These are phyloP conservation scores for Sclerotinia glacialis DNA, from an alignment of 2,329 filamentous ascomycete species.

Conservation along the genomic window DNA sequence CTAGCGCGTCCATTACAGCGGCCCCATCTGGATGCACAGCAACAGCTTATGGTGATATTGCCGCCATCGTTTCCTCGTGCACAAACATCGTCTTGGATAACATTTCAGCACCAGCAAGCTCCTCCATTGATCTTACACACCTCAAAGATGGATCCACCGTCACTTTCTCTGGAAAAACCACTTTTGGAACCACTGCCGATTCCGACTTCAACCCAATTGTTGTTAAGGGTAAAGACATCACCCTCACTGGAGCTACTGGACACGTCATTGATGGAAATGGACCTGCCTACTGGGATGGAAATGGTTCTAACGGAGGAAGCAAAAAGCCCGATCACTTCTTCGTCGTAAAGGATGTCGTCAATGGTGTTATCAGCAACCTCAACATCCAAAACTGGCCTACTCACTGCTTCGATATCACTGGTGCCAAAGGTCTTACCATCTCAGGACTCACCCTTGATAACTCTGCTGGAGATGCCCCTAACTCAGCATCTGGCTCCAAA, in stretches of 20 bases:
- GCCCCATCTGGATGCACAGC: constrained; percentile 48
- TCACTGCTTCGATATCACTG: constrained; percentile 50
- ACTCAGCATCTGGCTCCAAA: constrained; percentile 26
- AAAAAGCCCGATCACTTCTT: constrained; percentile 64
- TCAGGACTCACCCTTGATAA: constrained; percentile 56
- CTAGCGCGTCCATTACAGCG: background rate
- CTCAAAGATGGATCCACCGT: constrained; percentile 46
- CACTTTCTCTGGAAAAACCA: constrained; percentile 62
- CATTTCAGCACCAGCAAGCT: constrained; percentile 42
- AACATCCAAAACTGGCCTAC: constrained; percentile 55
- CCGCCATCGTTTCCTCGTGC: constrained; percentile 43
- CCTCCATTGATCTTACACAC: constrained; percentile 43
- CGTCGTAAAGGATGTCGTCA: constrained; percentile 49
- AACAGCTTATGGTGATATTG: constrained; percentile 45
- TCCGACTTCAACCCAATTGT: constrained; percentile 56
- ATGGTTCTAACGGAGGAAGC: constrained; percentile 57
- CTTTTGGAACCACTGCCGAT: constrained; percentile 65
- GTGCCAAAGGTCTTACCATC: constrained; percentile 45
- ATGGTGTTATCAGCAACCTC: constrained; percentile 49
- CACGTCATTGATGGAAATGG: constrained; percentile 51
- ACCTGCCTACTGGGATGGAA: constrained; percentile 53
- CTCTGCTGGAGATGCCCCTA: constrained; percentile 47
- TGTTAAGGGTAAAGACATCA: constrained; percentile 32
- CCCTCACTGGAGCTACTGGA: constrained; percentile 31
- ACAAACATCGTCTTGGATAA: constrained; percentile 44